Conservation (phyloP, 257 asterid genomes). For the Capsicum rhomboideum region DNA sequence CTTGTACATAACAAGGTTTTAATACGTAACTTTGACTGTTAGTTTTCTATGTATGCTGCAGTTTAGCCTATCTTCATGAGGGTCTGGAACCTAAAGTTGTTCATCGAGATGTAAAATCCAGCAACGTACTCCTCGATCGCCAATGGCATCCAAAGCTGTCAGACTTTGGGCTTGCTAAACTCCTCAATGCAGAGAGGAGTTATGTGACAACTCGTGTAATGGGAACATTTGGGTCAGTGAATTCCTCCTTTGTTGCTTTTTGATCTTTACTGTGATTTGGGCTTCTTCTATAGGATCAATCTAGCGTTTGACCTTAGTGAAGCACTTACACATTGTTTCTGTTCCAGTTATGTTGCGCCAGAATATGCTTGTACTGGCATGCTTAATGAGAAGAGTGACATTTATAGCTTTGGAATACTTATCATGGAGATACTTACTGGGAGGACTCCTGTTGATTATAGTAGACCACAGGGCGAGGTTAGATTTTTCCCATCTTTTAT, state of each 20-base stretch:
- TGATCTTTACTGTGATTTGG: background rate
- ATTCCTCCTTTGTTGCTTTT: background rate
- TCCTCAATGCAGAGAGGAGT: slow-evolving; percentile 71
- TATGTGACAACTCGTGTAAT: slow-evolving; percentile 90
- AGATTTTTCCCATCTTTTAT: slow-evolving; percentile 5
- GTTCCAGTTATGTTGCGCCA: slow-evolving; percentile 83
- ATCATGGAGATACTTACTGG: slow-evolving; percentile 94
- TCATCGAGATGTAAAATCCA: slow-evolving; percentile 91
- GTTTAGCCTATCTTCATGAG: slow-evolving; percentile 90
- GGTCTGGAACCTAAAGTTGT: slow-evolving; percentile 98
- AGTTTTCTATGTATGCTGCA: slow-evolving; percentile 10
- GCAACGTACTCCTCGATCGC: slow-evolving; percentile 78
- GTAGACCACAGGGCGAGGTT: slow-evolving; percentile 80
- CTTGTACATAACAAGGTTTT: background rate
- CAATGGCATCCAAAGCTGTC: slow-evolving; percentile 88
- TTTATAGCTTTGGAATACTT: slow-evolving; percentile 87
- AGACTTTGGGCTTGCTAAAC: slow-evolving; percentile 94
- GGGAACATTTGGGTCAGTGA: slow-evolving; percentile 92
- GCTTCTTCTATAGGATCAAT: background rate
- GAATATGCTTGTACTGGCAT: slow-evolving; percentile 95
- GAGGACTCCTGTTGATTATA: slow-evolving; percentile 78
- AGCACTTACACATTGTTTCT: background rate
- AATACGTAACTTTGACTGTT: background rate
- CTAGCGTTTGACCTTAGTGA: background rate
- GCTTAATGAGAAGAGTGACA: slow-evolving; percentile 89